Base-by-base conservation (phyloP, 148 eudicot genomes). In the Persicaria maculosa region DNA sequence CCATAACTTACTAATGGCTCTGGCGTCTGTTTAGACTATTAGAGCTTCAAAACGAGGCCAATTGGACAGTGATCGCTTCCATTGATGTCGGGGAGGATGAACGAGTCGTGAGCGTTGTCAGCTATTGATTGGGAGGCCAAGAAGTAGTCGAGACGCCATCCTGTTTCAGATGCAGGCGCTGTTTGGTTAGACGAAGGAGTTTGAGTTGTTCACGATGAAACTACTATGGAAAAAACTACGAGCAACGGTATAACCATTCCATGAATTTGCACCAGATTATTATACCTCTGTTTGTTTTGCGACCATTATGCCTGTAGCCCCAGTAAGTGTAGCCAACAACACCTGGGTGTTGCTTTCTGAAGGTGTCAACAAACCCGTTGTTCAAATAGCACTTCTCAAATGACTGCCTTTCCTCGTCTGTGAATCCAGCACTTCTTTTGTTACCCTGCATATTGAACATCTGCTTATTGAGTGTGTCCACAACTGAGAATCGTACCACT, bases 61-160 rank as follows among this genome's bases (percentile, higher is more conserved):
- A 95, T 85, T 47, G 98, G 98, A 75, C 98, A 68, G 78, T 95
- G 98, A 81, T 95, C 98, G 81, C 98, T 95, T 31, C 98, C 98
- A 54, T 65, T 80, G 72, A 95, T 86, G 82, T 92, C 97, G 19
- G 98, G 98, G 74, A 90, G 87, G 50, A 95, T 92, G 74, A 86
- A 94, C 2, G 98, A 92, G 79, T 95, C 97, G 14, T 95, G 90
- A 75, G 88, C 98, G 57, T 70, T 78, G 73, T 85, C 86, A 2
- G 86, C 84, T 71, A 95, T 77, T 46, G 88, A 86, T 79, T 86
- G 82, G 4, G 97, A 95, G 54, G 79, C 92, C 59, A 95, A 86
- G 80, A 88, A 95, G 80, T 95, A 95, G 78, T 95, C 98, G 9
- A 95, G 93, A 43, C 97, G 84, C 98, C 98, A 95, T 74, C 98